These are phyloP conservation scores for Blumeria graminis DNA, from an alignment of 2,329 filamentous ascomycete species.

Conservation along the genomic window DNA sequence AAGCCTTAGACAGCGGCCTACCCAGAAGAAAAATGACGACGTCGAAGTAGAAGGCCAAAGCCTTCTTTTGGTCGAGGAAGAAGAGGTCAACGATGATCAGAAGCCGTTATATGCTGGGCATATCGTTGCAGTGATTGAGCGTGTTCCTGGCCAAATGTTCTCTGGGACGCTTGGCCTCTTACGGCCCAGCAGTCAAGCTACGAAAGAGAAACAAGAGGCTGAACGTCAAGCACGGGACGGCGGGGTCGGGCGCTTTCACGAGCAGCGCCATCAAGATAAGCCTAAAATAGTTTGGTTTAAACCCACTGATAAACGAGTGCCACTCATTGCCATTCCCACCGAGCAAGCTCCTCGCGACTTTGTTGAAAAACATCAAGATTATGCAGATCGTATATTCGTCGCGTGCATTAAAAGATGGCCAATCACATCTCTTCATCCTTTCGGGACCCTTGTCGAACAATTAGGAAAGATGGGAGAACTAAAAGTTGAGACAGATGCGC, in stretches of 20 bases:
- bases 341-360: conserved; percentile 96
- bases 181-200: conserved; percentile 90
- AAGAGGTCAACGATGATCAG: conserved; percentile 95
- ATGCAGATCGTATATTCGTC: conserved; percentile 93
- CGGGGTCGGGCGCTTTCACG: conserved; percentile 41
- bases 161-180: conserved; percentile 85
- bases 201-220: conserved; percentile 97
- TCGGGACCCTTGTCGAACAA: conserved; percentile 91
- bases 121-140: conserved; percentile 90
- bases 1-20: conserved; percentile 85
- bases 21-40: conserved; percentile 99
- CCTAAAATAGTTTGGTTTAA: conserved; percentile 99
- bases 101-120: conserved; percentile 95
- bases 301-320: conserved; percentile 79
- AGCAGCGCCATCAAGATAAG: conserved; percentile 75
- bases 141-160: conserved; percentile 96
- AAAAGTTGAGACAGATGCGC: conserved; percentile 90
- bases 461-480: conserved; percentile 92
- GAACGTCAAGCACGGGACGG: conserved; percentile 83
- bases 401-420: conserved; percentile 99
- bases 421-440: conserved; percentile 96
- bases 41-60: conserved; percentile 97
- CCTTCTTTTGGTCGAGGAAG: conserved; percentile 85
- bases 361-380: conserved; percentile 94
- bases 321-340: conserved; percentile 90